Base-by-base conservation (phyloP, 2,329 filamentous ascomycete genomes). In the Colletotrichum horii region DNA sequence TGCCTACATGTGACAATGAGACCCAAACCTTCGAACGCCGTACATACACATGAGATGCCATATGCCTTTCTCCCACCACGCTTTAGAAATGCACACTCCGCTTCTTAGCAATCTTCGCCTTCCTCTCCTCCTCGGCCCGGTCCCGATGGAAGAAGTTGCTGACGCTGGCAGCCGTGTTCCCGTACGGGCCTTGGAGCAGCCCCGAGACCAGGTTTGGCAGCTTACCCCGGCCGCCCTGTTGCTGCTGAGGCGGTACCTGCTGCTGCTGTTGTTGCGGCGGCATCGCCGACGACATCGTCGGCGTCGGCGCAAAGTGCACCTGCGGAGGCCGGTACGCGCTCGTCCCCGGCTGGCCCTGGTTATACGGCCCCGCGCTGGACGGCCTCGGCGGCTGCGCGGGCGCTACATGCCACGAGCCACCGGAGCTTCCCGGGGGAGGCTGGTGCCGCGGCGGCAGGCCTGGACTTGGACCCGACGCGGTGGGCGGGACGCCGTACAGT, bases 401-500 rank as follows among this genome's bases (percentile, higher is more conserved):
- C 19, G 58, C 52, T 30, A 65, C 69, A 4, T 65, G 62, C 74
- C 74, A 76, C 19, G 70, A 73, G 8, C 69, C 72, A 2, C 28
- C 48, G 3, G 30, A 24, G 34, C n/a, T 38, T 19, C 70, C 66
- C n/a, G 68, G 55, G 1, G 58, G 73, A 19, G 73, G 55, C 8
- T 74, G 65, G 8, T 70, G 58, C 3, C 78, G 76, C 12, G 84
- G 83, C 34, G 83, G 78, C 60, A 81, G 82, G 19, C 84, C 83
- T 6, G 87, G 82, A 14, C 84, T 83, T 6, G 87, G 82, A 3
- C 81, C 80, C 7, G 87, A 80, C 19, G 81, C 80, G 3, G 83
- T 79, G 72, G 76, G 62, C 77, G 78, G 71, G 61, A 91, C 87
- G 64, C 94, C 94, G 79, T 95, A 96, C 79, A 93, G 83, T 78